These are phyloP conservation scores for Sphaerosporella brunnea DNA, from an alignment of 495 filamentous ascomycete species.

Conservation along the genomic window DNA sequence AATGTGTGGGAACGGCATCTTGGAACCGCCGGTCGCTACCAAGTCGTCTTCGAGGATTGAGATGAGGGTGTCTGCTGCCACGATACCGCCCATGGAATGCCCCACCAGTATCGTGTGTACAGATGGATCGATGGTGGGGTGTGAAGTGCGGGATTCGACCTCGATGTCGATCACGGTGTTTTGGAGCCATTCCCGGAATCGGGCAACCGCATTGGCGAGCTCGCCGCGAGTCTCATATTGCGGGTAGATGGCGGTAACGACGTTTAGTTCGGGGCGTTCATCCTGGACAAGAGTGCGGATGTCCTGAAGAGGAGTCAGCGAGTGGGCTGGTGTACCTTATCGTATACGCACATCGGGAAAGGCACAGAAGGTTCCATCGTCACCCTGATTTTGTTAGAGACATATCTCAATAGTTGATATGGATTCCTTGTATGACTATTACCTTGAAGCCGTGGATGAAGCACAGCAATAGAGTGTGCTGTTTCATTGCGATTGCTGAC, in stretches of 20 bases:
- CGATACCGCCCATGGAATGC: constrained; percentile 94
- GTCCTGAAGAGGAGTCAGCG: no score
- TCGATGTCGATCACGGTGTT: constrained; percentile 90
- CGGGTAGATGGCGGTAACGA: constrained; percentile 61
- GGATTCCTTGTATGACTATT: constrained; percentile 2
- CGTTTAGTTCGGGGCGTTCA: constrained; percentile 53
- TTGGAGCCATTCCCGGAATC: constrained; percentile 82
- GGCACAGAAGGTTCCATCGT: constrained; percentile 66
- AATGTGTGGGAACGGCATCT: constrained; percentile 48
- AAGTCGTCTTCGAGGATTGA: constrained; percentile 27
- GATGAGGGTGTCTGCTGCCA: constrained; percentile 73
- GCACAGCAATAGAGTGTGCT: constrained; percentile 73
- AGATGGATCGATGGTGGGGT: constrained; percentile 73
- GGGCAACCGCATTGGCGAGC: constrained; percentile 55
- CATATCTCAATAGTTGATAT: constrained; percentile 5
- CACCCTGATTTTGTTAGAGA: constrained; percentile 40
- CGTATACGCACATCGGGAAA: constrained; percentile 23
- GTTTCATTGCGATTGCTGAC: constrained; percentile 38
- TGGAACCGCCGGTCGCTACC: constrained; percentile 12
- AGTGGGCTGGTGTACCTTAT: no score
- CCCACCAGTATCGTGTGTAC: constrained; percentile 73
- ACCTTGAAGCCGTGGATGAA: constrained; percentile 99
- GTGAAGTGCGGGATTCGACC: constrained; percentile 61
- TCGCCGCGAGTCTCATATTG: constrained; percentile 86
- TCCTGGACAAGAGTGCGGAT: constrained; percentile 50